Conservation (phyloP, 2,329 filamentous ascomycete genomes). For the Microdochium paspali region DNA sequence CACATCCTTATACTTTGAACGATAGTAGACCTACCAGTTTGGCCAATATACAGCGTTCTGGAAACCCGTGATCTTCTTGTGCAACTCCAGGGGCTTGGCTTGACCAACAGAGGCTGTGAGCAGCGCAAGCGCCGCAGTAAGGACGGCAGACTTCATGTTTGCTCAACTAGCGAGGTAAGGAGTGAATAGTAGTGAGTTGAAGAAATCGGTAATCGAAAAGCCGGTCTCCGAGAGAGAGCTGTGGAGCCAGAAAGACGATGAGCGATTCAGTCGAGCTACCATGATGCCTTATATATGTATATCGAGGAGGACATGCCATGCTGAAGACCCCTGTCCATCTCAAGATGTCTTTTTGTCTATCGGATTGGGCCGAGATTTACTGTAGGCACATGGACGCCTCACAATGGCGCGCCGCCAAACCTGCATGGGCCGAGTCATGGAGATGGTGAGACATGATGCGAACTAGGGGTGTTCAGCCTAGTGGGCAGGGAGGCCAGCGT, state of each 20-base stretch:
- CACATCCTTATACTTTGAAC: background rate
- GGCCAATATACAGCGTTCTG: conserved; percentile 37
- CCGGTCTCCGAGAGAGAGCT: background rate
- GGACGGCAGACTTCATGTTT: background rate
- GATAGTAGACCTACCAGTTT: conserved; percentile 31
- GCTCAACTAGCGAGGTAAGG: conserved; percentile 2
- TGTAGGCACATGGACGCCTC: no score
- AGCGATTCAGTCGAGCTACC: background rate
- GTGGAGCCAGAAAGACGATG: background rate
- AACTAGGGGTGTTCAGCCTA: background rate
- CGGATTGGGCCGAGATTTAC: no score
- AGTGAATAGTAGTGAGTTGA: background rate
- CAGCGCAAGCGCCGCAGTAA: background rate
- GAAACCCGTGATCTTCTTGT: conserved; percentile 19
- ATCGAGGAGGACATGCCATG: no score
- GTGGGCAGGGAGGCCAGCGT: background rate
- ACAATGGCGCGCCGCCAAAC: background rate
- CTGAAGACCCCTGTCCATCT: background rate
- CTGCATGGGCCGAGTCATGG: background rate
- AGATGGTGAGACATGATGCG: background rate
- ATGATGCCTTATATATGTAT: background rate
- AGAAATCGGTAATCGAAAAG: background rate
- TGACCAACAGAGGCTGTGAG: background rate
- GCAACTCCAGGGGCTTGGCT: conserved; percentile 1
- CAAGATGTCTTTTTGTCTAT: no score